Evolutionary conservation across 257 asterid species (phyloP), one percentile per base, ranked within the genome.

Genomic region (Pogostemon cablin): DNA sequence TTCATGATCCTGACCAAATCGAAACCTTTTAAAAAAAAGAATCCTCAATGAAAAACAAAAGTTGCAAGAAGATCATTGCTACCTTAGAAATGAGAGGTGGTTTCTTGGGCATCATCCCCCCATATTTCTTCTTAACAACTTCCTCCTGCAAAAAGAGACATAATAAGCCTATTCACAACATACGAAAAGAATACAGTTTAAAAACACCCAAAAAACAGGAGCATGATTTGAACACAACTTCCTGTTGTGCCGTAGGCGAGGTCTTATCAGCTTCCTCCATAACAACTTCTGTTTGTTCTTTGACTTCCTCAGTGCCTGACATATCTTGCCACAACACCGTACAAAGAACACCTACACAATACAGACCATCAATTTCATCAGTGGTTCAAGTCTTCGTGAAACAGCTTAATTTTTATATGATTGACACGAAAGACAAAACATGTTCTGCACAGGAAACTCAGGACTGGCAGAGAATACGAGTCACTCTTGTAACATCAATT

Each of bases 51-150:
- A 49, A 61, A 35, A 11, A 6, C n/a, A 73, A 77, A 58, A 37
- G 42, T 10, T 8, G 59, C 64, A 43, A 71, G 62, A 42, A 56
- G 65, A 39, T 43, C 32, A 3, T 5, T 37, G 48, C 44, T 62
- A 89, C 99, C 96, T 91, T 93, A 44, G 96, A 91, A 81, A 89
- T 91, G 48, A 93, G 85, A 34, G 99, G 99, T 48, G 91, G 96
- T 75, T 91, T 93, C 91, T 84, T 93, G 71, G 99, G 98, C 81
- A 91, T 48, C 58, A 93, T 79, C 76, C 98, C 96, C 73, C 98
- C 99, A 65, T 93, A 93, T 79, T 89, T 93, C 76, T 86, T 91
- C 86, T 89, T 93, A 61, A 93, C 71, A 66, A 57, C 91, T 65
- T 79, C 91, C 82, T 91, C 98, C 99, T 93, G 73, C 3, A 43